phyloP scores from a whole-genome alignment of 345 rosid genomes.

The Aquilaria malaccensis region DNA sequence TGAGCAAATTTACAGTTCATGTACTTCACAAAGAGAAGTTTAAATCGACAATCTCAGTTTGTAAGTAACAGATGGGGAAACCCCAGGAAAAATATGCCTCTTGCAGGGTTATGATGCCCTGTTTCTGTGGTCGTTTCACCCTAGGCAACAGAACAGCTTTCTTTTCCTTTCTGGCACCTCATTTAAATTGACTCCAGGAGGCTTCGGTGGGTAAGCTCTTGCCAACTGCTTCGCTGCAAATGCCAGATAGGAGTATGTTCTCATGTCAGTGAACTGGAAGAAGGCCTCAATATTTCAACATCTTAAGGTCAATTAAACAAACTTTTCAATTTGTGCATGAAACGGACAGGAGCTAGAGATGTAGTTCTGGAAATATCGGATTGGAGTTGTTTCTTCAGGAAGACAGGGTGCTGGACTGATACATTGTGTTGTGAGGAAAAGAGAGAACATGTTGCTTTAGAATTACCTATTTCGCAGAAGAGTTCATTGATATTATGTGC shows the following conservation, averaged over 20 bases:
- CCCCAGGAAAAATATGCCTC: background rate
- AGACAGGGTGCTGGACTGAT: background rate
- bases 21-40: background rate
- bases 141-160: conserved; percentile 39
- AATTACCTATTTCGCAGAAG: conserved; percentile 58
- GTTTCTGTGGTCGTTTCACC: conserved; percentile 15
- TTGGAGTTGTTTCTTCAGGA: background rate
- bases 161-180: conserved; percentile 28
- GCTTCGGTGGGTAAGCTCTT: conserved; percentile 31
- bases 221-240: conserved; percentile 49
- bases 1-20: conserved; percentile 5
- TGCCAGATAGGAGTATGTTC: background rate
- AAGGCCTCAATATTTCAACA: background rate
- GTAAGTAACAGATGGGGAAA: background rate
- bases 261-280: background rate
- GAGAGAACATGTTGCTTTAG: background rate
- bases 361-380: background rate
- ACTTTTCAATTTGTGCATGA: background rate
- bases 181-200: conserved; percentile 33
- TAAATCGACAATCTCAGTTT: background rate
- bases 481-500: conserved; percentile 67
- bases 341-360: background rate
- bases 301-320: background rate
- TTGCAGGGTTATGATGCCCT: background rate
- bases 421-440: background rate